phyloP scores from a whole-genome alignment of 108 stramenopile species.

The Cyclostephanos invisitatus region DNA sequence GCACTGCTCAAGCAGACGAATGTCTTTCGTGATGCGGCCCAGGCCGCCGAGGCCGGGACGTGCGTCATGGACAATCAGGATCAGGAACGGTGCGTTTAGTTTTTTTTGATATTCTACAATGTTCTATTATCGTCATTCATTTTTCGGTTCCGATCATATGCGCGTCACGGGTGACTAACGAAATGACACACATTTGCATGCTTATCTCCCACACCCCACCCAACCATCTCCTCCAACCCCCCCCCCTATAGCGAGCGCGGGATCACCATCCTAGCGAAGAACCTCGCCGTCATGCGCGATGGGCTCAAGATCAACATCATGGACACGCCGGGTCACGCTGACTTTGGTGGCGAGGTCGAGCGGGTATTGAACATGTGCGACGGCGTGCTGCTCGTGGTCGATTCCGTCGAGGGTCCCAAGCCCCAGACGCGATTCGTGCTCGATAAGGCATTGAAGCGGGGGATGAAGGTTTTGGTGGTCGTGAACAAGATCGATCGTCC shows the following conservation, averaged over 20 bases:
- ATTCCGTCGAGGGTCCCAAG: constrained; percentile 98
- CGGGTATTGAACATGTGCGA: constrained; percentile 98
- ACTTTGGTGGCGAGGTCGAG: constrained; percentile 99
- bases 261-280: constrained; percentile 99
- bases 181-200: too few relatives aligned
- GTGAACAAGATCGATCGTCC: constrained; percentile 99
- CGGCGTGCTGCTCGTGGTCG: constrained; percentile 96
- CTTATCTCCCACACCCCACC: too few relatives aligned
- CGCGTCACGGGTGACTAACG: too few relatives aligned
- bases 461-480: constrained; percentile 94
- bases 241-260: constrained; percentile 77
- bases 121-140: too few relatives aligned
- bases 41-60: constrained; percentile 87
- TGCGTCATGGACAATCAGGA: constrained; percentile 98
- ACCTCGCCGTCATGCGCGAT: constrained; percentile 91
- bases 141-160: too few relatives aligned
- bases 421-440: constrained; percentile 98
- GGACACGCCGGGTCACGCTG: constrained; percentile 99
- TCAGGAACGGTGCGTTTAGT: constrained; percentile 81
- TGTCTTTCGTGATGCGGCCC: constrained; percentile 91
- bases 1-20: constrained; percentile 91
- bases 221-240: background rate
- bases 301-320: constrained; percentile 97
- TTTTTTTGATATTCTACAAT: too few relatives aligned
- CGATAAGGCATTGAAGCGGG: constrained; percentile 94